Conservation (phyloP, 768 basidiomycete species). For the Pleurotus giganteus region DNA sequence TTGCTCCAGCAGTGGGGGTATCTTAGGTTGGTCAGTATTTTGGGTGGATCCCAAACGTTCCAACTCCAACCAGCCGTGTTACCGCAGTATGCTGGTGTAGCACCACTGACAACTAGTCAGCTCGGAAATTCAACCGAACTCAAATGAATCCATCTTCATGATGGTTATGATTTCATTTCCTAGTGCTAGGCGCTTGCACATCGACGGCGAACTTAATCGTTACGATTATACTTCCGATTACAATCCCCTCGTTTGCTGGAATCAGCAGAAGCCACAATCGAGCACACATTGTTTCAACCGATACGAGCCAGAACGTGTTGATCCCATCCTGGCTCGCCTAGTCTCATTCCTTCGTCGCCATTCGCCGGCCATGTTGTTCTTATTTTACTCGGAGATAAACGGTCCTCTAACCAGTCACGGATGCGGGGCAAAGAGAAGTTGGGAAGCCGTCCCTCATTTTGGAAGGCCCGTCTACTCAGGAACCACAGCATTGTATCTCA, state of each 20-base stretch:
- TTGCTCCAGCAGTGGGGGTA: too few species aligned
- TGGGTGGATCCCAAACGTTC: neutral
- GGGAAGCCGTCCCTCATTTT: conserved; percentile 1
- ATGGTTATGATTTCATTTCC: conserved; percentile 6
- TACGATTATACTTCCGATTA: neutral
- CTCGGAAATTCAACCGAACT: conserved; percentile 5
- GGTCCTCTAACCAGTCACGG: neutral
- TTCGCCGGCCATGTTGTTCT: conserved; percentile 4
- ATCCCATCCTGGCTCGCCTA: neutral
- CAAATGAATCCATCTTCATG: conserved; percentile 1
- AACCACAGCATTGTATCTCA: neutral
- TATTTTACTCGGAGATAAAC: conserved; percentile 7
- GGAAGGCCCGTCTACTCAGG: neutral
- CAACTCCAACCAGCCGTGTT: neutral
- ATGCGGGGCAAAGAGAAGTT: neutral
- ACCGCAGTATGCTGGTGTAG: neutral
- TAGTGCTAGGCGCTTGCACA: conserved; percentile 1
- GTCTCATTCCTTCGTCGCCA: neutral
- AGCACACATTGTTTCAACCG: neutral
- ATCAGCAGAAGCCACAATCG: neutral
- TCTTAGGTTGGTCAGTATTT: too few species aligned
- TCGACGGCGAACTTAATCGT: conserved; percentile 8
- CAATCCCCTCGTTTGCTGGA: neutral
- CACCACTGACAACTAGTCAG: neutral
- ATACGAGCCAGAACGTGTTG: neutral